These are phyloP conservation scores for Lactarius sanguifluus DNA, from an alignment of 768 basidiomycete species.

Conservation along the genomic window DNA sequence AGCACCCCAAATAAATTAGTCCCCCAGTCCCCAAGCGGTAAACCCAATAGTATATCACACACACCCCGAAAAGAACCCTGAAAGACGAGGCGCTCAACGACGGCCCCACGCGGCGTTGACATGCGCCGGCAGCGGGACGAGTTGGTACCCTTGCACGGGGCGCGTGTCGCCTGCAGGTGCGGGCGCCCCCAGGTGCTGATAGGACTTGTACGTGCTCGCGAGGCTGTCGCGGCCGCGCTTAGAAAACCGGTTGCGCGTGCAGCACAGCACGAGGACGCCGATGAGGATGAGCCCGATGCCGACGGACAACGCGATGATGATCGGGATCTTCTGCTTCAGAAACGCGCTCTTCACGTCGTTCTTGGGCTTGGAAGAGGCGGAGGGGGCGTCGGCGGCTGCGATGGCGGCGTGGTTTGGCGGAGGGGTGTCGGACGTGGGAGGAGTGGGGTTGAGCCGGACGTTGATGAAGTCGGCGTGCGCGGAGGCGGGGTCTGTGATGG, in stretches of 20 bases:
- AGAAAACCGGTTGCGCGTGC: neutral
- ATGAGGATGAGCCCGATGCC: neutral
- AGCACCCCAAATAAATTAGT: neutral
- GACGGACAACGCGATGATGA: slow-evolving; percentile 5
- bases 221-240: neutral
- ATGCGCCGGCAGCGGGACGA: neutral
- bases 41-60: neutral
- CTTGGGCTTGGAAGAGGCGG: neutral
- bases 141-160: slow-evolving; percentile 5
- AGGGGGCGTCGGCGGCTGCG: neutral
- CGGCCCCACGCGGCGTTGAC: neutral
- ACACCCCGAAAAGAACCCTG: neutral
- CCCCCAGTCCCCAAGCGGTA: neutral
- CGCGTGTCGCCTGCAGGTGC: neutral
- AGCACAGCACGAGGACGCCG: slow-evolving; percentile 4
- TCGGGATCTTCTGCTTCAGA: slow-evolving; percentile 7
- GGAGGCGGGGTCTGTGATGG: slow-evolving; percentile 50
- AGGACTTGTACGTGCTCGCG: slow-evolving; percentile 10
- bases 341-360: neutral
- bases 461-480: slow-evolving; percentile 67
- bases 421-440: slow-evolving; percentile 34
- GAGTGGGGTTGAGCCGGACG: slow-evolving; percentile 49
- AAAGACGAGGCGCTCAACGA: slow-evolving; percentile 2
- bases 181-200: slow-evolving; percentile 2
- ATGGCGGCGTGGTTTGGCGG: neutral